Base-by-base conservation (phyloP, 441 rosid species). In the Hypseocharis bilobata region DNA sequence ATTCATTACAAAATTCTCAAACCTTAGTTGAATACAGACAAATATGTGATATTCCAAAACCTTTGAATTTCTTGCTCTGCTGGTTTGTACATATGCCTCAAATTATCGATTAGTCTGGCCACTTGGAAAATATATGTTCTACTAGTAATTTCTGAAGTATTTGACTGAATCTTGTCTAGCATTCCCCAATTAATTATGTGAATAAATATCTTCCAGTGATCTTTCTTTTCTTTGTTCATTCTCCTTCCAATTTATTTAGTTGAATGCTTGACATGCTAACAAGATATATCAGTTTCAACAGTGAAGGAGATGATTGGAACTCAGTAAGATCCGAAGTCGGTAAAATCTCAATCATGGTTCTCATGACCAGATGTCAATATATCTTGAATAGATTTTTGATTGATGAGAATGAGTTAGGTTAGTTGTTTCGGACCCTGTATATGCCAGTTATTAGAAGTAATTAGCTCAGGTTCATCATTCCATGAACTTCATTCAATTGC, bases 381-480 rank as follows among this genome's bases (percentile, higher is more conserved):
- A 88, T 86, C 79, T 75, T 94, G 70, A 81, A 77, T 75, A 86
- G 80, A 82, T 89, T 85, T 79, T 81, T 91, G 67, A 62, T 70
- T 7, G 98, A 94, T 65, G 96, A 89, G 71, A 84, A 74, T 69
- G 82, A 82, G 23, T 62, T 91, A 60, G 97, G 99, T 87, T 76
- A 51, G 66, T 62, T 34, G 67, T 26, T 72, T 80, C 56, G 62
- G 3, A 47, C 38, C 4, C 40, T 66, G 4, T n/a, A 60, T 14
- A 13, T 25, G 13, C 25, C 32, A 30, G 14, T 49, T 6, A 3
- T 60, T 32, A 61, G 29, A 36, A 57, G n/a, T 40, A 13, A 40
- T 42, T 30, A 16, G 22, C 26, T 20, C 2, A 62, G 30, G 44
- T 55, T 52, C 59, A 42, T 74, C 22, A 42, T 22, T 61, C 59